Conservation (phyloP, 31 red algal species). For the Odonthalia washingtoniensis region DNA sequence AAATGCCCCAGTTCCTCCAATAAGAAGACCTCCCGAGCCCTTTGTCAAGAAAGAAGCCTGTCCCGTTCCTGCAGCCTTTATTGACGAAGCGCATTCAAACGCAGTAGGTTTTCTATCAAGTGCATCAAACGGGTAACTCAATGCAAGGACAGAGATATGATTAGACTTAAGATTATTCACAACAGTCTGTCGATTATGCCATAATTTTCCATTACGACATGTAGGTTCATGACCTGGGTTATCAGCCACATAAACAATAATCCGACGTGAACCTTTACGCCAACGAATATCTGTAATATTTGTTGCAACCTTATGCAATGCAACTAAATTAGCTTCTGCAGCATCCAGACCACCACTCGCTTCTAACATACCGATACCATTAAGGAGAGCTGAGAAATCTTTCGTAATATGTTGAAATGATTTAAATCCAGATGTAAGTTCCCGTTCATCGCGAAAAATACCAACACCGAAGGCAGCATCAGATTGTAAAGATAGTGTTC, state of each 20-base stretch:
- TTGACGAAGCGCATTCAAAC: too few species aligned
- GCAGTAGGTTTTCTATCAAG: too few species aligned
- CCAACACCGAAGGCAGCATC: conserved; percentile 39
- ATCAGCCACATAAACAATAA: conserved; percentile 61
- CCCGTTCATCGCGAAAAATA: conserved; percentile 32
- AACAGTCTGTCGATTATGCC: too few species aligned
- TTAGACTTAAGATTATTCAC: too few species aligned
- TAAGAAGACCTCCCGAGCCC: too few species aligned
- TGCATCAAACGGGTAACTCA: too few species aligned
- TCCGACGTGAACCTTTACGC: conserved; percentile 32
- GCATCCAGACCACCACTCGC: conserved; percentile 46
- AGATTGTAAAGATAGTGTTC: neutral
- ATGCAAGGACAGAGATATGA: too few species aligned
- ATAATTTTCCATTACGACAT: too few species aligned
- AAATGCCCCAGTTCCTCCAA: too few species aligned
- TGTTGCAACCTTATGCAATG: conserved; percentile 56
- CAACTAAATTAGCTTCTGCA: conserved; percentile 60
- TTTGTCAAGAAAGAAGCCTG: too few species aligned
- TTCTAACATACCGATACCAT: conserved; percentile 31
- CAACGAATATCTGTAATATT: conserved; percentile 33
- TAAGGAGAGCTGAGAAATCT: neutral
- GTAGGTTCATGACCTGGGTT: conserved; percentile 64
- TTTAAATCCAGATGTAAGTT: conserved; percentile 36
- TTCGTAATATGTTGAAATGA: conserved; percentile 31
- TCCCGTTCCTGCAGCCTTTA: too few species aligned